Evolutionary conservation across 139 green algal genomes (phyloP), one percentile per base, ranked within the genome.

Genomic region (Asterochloris sp.): DNA sequence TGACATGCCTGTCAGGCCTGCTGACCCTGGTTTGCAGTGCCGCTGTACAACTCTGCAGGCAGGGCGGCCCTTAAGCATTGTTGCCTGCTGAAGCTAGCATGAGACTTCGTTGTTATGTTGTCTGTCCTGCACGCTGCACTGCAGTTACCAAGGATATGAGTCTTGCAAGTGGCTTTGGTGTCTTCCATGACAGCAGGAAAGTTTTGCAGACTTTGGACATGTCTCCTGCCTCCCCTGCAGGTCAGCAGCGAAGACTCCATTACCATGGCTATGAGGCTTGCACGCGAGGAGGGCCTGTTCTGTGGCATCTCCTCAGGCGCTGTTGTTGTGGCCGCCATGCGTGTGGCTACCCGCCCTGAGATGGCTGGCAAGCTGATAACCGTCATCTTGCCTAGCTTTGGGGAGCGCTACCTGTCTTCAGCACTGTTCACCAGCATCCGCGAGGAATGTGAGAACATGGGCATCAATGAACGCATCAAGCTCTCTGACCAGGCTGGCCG

Each of bases 331-430:
- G 93, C 93, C n/a, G 93, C 93, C 2, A 69, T 89, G 17, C 62
- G 96, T 79, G 84, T 99, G 63, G 97, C 93, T 15, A 87, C 88
- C 13, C 85, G 95, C 10, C 92, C 94, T 1, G 97, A 99, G 89
- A 97, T 96, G 87, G 88, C 85, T 28, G 88, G 73, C 63, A 97
- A 97, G 89, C 85, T 98, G 69, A 91, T 99, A 12, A 91, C 92
- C 15, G 86, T 91, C 4, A 88, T 99, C 62, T 84, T 99, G 77
- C 97, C 96, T 24, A 95, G 87, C 69, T 98, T 98, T 82, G 96
- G 88, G 15, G 88, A 92, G 82, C 71, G 91, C 17, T 97, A 97
- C 84, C 88, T 96, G 60, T 92, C 86, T 12, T 91, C 87, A 11
- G 89, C 88, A 21, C 87, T 96, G 73, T 94, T 97, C 60, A 79